Percentiles rank a stretch among this genome's conserved stretches.
Conservation (phyloP, 2,329 filamentous ascomycete genomes). For the Amylocarpus encephaloides region DNA sequence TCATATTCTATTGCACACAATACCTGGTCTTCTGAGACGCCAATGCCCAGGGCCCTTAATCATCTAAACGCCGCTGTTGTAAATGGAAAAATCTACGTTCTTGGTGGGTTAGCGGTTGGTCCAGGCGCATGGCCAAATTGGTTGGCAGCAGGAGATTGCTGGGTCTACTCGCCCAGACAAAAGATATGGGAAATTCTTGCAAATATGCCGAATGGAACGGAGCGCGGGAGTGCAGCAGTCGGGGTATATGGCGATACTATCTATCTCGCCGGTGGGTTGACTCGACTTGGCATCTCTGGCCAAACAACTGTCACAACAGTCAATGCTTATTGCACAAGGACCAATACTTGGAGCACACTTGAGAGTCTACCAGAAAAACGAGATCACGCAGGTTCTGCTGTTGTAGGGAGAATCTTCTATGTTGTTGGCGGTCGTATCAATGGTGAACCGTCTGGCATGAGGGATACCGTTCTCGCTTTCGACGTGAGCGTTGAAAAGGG, state of each 20-base stretch:
- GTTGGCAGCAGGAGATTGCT: slow-evolving; percentile 9
- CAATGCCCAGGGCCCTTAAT: slow-evolving; percentile 4
- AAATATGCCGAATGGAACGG: slow-evolving; percentile 25
- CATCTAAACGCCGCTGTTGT: slow-evolving; percentile 5
- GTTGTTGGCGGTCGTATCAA: slow-evolving; percentile 21
- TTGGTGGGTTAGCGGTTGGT: slow-evolving; percentile 1
- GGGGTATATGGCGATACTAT: slow-evolving; percentile 27
- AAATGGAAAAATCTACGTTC: slow-evolving; percentile 6
- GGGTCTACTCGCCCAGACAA: slow-evolving; percentile 7
- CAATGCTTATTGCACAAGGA: slow-evolving; percentile 28
- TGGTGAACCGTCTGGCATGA: slow-evolving; percentile 28
- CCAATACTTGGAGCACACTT: slow-evolving; percentile 27
- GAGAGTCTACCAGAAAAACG: slow-evolving; percentile 32
- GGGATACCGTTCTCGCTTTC: slow-evolving; percentile 33
- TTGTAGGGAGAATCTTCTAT: slow-evolving; percentile 33
- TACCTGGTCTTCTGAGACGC: background rate
- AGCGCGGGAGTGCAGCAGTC: slow-evolving; percentile 32
- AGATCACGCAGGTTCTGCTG: slow-evolving; percentile 32
- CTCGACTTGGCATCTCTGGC: slow-evolving; percentile 1
- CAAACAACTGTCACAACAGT: slow-evolving; percentile 2
- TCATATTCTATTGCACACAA: background rate
- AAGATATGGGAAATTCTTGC: slow-evolving; percentile 19
- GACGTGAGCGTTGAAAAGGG: slow-evolving; percentile 23
- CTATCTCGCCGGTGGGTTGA: slow-evolving; percentile 36
- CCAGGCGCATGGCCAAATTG: background rate